Conservation (phyloP, 208 protist genomes). For the Acanthamoeba castellanii region DNA sequence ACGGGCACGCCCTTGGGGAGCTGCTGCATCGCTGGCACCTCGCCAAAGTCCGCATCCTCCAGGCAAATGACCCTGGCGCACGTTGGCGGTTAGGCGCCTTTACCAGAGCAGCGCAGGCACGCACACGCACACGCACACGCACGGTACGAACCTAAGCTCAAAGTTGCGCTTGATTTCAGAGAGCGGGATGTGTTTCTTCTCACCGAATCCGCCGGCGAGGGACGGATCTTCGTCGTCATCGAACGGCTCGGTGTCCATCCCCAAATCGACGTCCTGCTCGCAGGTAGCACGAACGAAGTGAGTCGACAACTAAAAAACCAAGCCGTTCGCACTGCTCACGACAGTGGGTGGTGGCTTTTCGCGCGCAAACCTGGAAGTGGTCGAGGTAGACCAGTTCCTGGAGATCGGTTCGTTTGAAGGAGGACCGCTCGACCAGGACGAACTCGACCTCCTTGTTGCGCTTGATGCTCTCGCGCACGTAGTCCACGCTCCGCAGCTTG, state of each 20-base stretch:
- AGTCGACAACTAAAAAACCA: background rate
- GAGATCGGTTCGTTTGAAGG: background rate
- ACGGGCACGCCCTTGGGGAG: constrained; percentile 6
- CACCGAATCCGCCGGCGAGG: background rate
- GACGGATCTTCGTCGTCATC: background rate
- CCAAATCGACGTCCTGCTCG: constrained; percentile 23
- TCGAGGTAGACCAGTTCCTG: background rate
- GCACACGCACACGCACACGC: too few species aligned
- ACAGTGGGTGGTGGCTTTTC: background rate
- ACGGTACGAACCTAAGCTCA: constrained; percentile 21
- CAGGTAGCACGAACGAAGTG: background rate
- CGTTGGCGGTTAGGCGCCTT: background rate
- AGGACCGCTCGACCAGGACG: background rate
- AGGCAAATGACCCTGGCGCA: background rate
- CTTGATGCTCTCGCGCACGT: constrained; percentile 32
- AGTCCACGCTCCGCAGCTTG: background rate
- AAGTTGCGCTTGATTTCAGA: constrained; percentile 44
- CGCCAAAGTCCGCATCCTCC: constrained; percentile 23
- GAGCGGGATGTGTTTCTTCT: constrained; percentile 18
- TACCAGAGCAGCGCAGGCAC: background rate
- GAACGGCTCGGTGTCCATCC: background rate
- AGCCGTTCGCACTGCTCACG: background rate
- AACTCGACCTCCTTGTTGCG: constrained; percentile 7
- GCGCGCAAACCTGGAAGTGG: background rate
- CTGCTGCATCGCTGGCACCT: constrained; percentile 36